phyloP scores from a whole-genome alignment of 2,329 filamentous ascomycete genomes.

The Pyrenophora seminiperda region DNA sequence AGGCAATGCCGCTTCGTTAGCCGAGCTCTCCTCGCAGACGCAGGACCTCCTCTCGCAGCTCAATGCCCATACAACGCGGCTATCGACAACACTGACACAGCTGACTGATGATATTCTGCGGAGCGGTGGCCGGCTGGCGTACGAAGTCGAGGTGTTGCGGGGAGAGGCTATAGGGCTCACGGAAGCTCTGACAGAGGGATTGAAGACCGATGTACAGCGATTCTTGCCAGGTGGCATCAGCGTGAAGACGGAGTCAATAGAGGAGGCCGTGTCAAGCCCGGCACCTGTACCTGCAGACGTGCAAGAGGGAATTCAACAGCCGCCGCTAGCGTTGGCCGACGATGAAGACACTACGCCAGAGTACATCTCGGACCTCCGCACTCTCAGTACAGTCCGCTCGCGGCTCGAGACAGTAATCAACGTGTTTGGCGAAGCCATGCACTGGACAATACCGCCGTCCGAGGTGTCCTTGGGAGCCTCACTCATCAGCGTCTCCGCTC shows the following conservation, averaged over 20 bases:
- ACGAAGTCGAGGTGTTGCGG: conserved; percentile 91
- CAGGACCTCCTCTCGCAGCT: conserved; percentile 86
- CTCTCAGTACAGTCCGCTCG: conserved; percentile 77
- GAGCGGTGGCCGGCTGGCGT: conserved; percentile 84
- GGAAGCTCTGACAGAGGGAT: conserved; percentile 74
- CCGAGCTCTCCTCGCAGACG: conserved; percentile 79
- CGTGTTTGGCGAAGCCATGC: conserved; percentile 93
- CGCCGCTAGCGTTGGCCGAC: background rate
- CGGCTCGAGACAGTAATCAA: conserved; percentile 90
- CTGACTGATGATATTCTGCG: conserved; percentile 94
- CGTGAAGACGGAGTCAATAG: conserved; percentile 11
- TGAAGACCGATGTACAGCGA: conserved; percentile 72
- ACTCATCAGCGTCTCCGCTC: conserved; percentile 87
- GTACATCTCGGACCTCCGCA: conserved; percentile 79
- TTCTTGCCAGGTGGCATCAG: conserved; percentile 65
- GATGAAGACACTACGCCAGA: conserved; percentile 28
- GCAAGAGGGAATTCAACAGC: background rate
- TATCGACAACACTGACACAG: conserved; percentile 81
- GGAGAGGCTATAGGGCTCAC: conserved; percentile 83
- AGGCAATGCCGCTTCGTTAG: conserved; percentile 62
- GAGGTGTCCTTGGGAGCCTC: conserved; percentile 83
- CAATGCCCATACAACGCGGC: conserved; percentile 82
- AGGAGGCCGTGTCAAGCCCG: conserved; percentile 8
- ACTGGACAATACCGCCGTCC: conserved; percentile 88
- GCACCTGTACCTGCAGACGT: conserved; percentile 1